These are phyloP conservation scores for Styphnolobium japonicum DNA, from an alignment of 306 rosid genomes.

Conservation along the genomic window DNA sequence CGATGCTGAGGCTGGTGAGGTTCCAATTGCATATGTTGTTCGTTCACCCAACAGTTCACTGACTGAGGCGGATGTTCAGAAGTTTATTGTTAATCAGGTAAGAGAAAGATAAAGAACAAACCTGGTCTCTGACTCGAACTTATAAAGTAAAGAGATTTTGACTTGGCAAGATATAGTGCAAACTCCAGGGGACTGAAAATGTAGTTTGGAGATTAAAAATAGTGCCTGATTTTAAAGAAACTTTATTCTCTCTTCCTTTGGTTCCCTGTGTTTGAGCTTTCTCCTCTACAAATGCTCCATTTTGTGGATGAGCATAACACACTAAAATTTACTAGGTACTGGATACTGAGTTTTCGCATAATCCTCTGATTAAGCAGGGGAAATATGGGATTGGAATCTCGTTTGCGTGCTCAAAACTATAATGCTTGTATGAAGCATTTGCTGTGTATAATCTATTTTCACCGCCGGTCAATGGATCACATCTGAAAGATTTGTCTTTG, in stretches of 20 bases:
- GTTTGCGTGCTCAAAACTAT: neutral
- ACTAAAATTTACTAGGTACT: neutral
- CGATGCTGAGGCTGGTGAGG: conserved; percentile 87
- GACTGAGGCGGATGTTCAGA: conserved; percentile 54
- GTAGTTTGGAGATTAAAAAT: neutral
- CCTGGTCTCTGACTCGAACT: neutral
- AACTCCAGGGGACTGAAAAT: neutral
- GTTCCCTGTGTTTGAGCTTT: neutral
- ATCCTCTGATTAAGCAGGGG: neutral
- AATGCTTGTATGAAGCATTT: neutral
- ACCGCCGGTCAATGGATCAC: neutral
- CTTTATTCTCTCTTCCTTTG: neutral
- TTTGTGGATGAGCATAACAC: neutral
- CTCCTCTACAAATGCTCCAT: neutral
- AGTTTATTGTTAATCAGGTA: conserved; percentile 65
- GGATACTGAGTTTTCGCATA: neutral
- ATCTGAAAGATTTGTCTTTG: neutral
- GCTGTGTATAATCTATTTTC: neutral
- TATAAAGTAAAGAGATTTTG: neutral
- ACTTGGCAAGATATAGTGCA: neutral
- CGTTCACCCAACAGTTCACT: conserved; percentile 59
- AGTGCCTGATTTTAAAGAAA: neutral
- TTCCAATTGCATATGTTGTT: conserved; percentile 74
- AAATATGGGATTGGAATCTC: neutral
- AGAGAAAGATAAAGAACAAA: neutral